Conservation (phyloP, 169 alveolate genomes). For the Eimeria falciformis region DNA sequence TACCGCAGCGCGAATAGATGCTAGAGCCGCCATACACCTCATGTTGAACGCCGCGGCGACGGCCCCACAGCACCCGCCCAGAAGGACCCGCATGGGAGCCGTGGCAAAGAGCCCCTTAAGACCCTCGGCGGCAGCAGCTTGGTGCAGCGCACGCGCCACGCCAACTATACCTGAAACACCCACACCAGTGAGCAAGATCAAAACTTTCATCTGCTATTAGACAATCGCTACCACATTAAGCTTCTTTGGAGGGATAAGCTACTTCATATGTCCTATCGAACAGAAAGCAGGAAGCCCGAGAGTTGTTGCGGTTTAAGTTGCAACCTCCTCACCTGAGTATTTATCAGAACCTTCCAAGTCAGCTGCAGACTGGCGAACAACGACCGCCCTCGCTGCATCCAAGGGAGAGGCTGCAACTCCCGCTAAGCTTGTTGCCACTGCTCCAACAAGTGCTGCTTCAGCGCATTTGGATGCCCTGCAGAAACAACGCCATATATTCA, state of each 20-base stretch:
- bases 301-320: not conserved
- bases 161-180: not conserved
- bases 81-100: not conserved
- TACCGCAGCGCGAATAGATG: not conserved
- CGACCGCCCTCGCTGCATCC: slow-evolving; percentile 13
- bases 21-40: not conserved
- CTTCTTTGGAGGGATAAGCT: not conserved
- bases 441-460: not conserved
- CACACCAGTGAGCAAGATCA: not conserved
- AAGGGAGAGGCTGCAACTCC: slow-evolving; percentile 24
- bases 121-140: not conserved
- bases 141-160: not conserved
- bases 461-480: slow-evolving; percentile 1
- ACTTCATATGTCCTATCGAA: not conserved
- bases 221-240: not conserved
- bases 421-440: not conserved
- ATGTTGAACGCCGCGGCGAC: not conserved
- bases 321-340: not conserved
- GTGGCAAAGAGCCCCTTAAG: not conserved
- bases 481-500: not conserved
- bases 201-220: not conserved
- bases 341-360: not conserved
- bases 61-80: slow-evolving; percentile 13
- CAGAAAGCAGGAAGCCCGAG: not conserved
- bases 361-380: not conserved